Conservation (phyloP, 495 filamentous ascomycete species). For the Penicillium antarcticum region DNA sequence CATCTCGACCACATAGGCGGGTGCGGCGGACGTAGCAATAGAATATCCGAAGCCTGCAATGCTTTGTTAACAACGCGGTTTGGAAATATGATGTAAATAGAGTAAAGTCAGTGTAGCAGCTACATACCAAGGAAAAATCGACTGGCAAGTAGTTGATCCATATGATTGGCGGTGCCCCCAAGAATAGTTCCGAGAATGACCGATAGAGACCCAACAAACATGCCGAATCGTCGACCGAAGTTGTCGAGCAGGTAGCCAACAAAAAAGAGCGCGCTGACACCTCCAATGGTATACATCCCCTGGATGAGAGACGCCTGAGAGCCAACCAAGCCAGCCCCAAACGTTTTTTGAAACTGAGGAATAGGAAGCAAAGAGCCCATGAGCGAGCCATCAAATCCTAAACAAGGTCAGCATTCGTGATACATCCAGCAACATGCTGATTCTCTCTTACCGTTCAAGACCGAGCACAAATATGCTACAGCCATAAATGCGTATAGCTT, state of each 20-base stretch:
- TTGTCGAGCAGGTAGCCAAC: constrained; percentile 48
- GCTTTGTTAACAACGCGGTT: background rate
- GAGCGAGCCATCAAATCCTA: constrained; percentile 13
- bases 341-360: constrained; percentile 4
- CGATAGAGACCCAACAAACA: constrained; percentile 55
- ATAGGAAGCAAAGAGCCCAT: constrained; percentile 13
- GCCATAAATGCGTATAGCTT: constrained; percentile 7
- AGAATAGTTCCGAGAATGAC: constrained; percentile 59
- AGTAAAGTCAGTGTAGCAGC: constrained; percentile 7
- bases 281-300: constrained; percentile 56
- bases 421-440: background rate
- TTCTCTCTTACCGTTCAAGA: background rate
- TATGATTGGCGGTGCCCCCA: constrained; percentile 42
- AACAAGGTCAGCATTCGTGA: background rate
- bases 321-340: constrained; percentile 10
- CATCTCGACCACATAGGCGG: constrained; percentile 69
- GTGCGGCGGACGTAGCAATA: constrained; percentile 62
- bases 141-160: constrained; percentile 60
- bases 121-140: constrained; percentile 57
- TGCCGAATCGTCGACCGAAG: constrained; percentile 60
- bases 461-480: constrained; percentile 11
- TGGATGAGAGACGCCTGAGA: constrained; percentile 49
- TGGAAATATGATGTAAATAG: background rate
- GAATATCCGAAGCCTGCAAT: constrained; percentile 61
- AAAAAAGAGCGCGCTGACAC: constrained; percentile 51